A percentile compares a stretch with the other conserved stretches of the same genome.
These are phyloP conservation scores for Crithidia fasciculata DNA, from an alignment of 208 protist genomes.

Conservation along the genomic window DNA sequence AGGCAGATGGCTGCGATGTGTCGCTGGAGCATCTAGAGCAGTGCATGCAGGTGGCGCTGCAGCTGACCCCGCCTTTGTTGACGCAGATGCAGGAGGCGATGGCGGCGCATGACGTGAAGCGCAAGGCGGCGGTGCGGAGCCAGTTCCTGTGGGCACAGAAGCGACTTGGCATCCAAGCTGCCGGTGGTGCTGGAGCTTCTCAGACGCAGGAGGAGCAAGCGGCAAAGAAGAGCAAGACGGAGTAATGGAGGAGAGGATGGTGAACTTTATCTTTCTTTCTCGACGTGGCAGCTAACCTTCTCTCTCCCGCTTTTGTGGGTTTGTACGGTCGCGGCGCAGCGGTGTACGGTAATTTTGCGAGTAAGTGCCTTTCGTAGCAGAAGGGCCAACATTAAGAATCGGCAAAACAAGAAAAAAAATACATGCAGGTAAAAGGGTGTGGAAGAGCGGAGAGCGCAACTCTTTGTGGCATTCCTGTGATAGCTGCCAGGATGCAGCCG, in stretches of 20 bases:
- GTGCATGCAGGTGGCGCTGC: constrained; percentile 56
- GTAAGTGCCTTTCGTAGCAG: not conserved
- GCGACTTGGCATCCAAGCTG: constrained; percentile 63
- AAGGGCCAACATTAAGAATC: not conserved
- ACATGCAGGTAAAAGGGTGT: not conserved
- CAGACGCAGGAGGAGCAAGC: constrained; percentile 12
- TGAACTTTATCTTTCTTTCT: not conserved
- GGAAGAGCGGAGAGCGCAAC: too few relatives aligned
- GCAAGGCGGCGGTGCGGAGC: constrained; percentile 55
- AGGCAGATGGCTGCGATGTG: constrained; percentile 75
- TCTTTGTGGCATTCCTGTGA: too few relatives aligned
- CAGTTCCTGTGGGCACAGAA: constrained; percentile 91
- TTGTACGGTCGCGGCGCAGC: too few relatives aligned
- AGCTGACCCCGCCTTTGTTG: constrained; percentile 55
- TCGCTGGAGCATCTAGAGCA: constrained; percentile 44
- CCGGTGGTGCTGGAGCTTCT: not conserved
- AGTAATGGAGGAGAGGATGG: constrained; percentile 10
- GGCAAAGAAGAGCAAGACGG: constrained; percentile 32
- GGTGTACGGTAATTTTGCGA: not conserved
- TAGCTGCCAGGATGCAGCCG: too few relatives aligned
- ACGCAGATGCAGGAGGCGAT: constrained; percentile 67
- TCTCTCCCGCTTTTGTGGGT: not conserved
- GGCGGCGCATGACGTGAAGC: constrained; percentile 61
- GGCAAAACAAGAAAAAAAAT: not conserved
- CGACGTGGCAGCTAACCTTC: not conserved